Percentiles rank a stretch among this genome's conserved stretches.
phyloP scores from a whole-genome alignment of 345 rosid species.

The Eucalyptus erythrocorys region DNA sequence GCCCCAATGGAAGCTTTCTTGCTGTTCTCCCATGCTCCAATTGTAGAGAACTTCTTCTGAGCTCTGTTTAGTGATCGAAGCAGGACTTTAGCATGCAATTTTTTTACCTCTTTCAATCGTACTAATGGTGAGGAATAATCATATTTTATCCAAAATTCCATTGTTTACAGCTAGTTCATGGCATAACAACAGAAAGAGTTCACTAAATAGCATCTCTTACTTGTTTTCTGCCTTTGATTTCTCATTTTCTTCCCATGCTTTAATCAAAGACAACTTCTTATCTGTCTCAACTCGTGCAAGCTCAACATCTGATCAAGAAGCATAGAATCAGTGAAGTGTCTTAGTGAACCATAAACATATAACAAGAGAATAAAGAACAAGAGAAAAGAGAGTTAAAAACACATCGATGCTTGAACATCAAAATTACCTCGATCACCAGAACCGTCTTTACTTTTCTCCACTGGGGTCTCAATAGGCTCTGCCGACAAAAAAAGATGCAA shows the following conservation, averaged over 20 bases:
- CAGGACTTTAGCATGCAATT: neutral
- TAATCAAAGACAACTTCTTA: slow-evolving; percentile 55
- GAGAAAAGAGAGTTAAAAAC: neutral
- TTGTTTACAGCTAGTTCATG: neutral
- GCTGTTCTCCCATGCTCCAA: slow-evolving; percentile 54
- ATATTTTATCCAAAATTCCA: neutral
- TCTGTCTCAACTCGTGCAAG: slow-evolving; percentile 62
- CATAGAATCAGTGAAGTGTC: neutral
- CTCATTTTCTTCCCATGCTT: slow-evolving; percentile 92
- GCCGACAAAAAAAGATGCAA: neutral
- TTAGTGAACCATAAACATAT: neutral
- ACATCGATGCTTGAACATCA: neutral
- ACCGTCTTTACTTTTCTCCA: slow-evolving; percentile 21
- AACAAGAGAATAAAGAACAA: neutral
- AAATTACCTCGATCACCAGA: slow-evolving; percentile 39
- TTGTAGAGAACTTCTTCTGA: slow-evolving; percentile 37
- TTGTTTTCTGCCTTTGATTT: slow-evolving; percentile 80
- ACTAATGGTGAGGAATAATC: neutral
- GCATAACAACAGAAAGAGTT: neutral
- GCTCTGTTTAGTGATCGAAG: slow-evolving; percentile 15
- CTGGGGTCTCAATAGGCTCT: slow-evolving; percentile 21
- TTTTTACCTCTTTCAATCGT: neutral
- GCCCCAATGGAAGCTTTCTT: slow-evolving; percentile 46
- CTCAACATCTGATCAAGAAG: slow-evolving; percentile 29
- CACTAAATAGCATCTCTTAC: slow-evolving; percentile 6